Evolutionary conservation across 2,329 filamentous ascomycete species (phyloP), one percentile per base, ranked within the genome.

Genomic region (Drechslerella stenobrocha): DNA sequence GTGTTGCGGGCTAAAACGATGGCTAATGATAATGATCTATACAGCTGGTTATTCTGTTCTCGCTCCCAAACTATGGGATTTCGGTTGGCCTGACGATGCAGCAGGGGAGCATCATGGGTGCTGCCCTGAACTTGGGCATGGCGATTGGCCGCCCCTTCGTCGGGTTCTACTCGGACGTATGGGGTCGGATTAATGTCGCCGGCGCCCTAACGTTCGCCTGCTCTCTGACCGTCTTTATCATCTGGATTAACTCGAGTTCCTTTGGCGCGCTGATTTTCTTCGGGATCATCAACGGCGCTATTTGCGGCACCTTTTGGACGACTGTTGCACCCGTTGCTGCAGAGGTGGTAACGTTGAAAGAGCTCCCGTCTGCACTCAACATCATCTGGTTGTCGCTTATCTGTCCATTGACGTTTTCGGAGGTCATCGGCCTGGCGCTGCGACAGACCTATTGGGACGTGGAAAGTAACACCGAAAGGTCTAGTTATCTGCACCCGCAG

Each of bases 151-250:
- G 88, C 9, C 88, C 88, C 0, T 76, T 85, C 0, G 85, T 92
- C 42, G 89, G 88, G 0, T 83, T 87, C 60, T 86, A 86, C 61
- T 87, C 84, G 60, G 89, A 92, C 74, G 77, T 76, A 1, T 80
- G 86, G 5, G 88, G 89, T 0, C 80, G 87, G 8, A 81, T 92
- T 71, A 91, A 92, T 73, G 85, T 90, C 77, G 85, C 87, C 0
- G 80, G 78, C 1, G 74, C 82, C 0, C 84, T 84, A 74, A 89
- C 87, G 0, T 81, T 88, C 30, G 73, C 86, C 1, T 82, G 82
- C 1, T 85, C 83, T 4, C 65, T 90, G 0, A 82, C 88, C 32
- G 82, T 83, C 34, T 80, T 92, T 44, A 81, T 86, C 18, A 80
- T 92, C 30, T 92, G 89, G 89, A 84, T 85, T 56, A 84, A 85